Base-by-base conservation (phyloP, 805 yeast species). In the Wickerhamomyces sydowiorum region DNA sequence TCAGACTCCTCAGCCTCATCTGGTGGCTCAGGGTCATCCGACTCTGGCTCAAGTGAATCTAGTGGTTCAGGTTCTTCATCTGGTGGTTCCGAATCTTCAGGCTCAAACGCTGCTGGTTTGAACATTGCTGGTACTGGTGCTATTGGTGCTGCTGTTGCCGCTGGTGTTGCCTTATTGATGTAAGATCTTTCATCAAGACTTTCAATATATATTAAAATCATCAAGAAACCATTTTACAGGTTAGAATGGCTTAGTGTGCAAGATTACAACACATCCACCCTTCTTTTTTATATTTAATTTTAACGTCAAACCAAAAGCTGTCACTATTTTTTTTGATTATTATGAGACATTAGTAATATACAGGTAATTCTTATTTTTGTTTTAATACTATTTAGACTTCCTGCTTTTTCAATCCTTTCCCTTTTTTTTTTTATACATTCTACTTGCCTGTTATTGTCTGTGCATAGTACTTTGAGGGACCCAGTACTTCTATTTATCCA, bases 91-190 rank as follows among this genome's bases (percentile, higher is more conserved):
- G 10, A 24, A 8, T 24, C 27, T 24, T 24, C 27, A 24, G 27
- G 27, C 12, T 8, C 35, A 18, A 32, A 32, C 23, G 35, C 35
- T 32, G 35, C 35, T 32, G 35, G 35, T 17, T 32, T 32, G 15
- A 20, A 32, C 15, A 14, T 32, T 20, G 44, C 35, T 15, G 23
- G 23, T 32, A 20, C 35, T 19, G 35, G 35, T 32, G 35, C 35
- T 14, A 20, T 32, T 35, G 48, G 46, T 36, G 40, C 34, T 30
- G 36, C 36, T 28, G 28, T 34, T 23, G 37, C 37, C 23, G 37
- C 28, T 22, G 37, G 37, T 38, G 37, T 33, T 22, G 41, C 41
- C 36, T 23, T 38, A 17, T 32, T 38, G 13, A 23, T 25, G 22
- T 38, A 38, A 20, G 37, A 23, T 18, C 18, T 7, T 29, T 29